Conservation (phyloP, 176 grass and related monocot species). For the Ensete glaucum region DNA sequence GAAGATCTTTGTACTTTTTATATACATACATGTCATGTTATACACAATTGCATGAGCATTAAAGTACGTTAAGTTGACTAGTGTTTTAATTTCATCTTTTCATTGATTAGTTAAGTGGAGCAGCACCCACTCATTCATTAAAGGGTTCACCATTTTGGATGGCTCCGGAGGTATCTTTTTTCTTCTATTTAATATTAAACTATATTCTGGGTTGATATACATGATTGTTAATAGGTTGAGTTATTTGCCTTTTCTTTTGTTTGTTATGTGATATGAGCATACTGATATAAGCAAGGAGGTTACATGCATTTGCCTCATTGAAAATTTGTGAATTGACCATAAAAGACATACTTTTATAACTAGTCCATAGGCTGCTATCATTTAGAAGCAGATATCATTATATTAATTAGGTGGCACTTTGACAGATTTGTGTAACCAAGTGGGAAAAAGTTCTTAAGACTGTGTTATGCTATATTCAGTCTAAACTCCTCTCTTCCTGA, state of each 20-base stretch:
- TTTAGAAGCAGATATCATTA: background rate
- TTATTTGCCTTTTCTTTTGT: background rate
- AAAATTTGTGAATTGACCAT: background rate
- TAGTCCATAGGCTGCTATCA: no score
- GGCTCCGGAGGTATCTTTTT: constrained; percentile 72
- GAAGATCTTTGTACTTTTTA: no score
- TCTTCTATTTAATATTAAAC: background rate
- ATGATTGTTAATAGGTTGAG: background rate
- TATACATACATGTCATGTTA: background rate
- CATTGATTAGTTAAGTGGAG: constrained; percentile 56
- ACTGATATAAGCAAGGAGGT: background rate
- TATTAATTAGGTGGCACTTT: background rate
- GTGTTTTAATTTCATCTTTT: constrained; percentile 11
- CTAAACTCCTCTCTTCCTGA: background rate
- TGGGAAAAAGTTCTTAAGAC: background rate
- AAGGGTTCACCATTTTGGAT: constrained; percentile 98
- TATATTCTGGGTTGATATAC: background rate
- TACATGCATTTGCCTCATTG: background rate
- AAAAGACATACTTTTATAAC: no score
- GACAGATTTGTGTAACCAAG: background rate
- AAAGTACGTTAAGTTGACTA: background rate
- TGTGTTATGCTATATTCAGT: background rate
- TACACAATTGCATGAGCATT: background rate
- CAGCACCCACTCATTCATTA: constrained; percentile 71
- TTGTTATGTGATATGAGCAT: background rate